phyloP scores from a whole-genome alignment of 225 moss, liverwort and hornwort genomes.

The Takakia lepidozioides region DNA sequence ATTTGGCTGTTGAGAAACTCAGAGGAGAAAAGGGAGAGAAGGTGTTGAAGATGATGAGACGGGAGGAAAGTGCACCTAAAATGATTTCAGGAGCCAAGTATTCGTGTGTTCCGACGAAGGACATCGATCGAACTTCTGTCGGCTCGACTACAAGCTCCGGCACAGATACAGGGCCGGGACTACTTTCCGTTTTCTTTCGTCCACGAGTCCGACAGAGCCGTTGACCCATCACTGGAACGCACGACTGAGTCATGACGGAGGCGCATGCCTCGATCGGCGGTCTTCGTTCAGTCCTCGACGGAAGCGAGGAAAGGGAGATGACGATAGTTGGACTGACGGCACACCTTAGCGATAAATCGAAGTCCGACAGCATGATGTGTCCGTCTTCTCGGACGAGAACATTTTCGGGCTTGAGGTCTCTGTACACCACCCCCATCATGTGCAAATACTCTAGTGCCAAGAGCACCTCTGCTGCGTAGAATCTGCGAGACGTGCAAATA shows the following conservation, averaged over 20 bases:
- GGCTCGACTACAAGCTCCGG: constrained; percentile 97
- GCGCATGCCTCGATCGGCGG: constrained; percentile 30
- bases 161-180: constrained; percentile 22
- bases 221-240: constrained; percentile 58
- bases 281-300: constrained; percentile 21
- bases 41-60: no score
- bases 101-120: constrained; percentile 95
- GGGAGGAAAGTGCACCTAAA: constrained; percentile 14
- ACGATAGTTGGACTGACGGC: constrained; percentile 73
- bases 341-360: constrained; percentile 81
- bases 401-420: constrained; percentile 92
- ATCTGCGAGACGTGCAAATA: no score
- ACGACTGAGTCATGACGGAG: constrained; percentile 34
- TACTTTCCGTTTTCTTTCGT: constrained; percentile 21
- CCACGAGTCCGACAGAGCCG: constrained; percentile 31
- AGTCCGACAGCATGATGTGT: constrained; percentile 98
- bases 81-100: constrained; percentile 96
- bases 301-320: constrained; percentile 18
- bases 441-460: constrained; percentile 90
- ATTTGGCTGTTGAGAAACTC: no score
- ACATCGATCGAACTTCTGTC: constrained; percentile 91
- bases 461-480: constrained; percentile 88
- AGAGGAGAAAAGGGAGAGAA: no score
- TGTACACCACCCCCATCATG: constrained; percentile 99
- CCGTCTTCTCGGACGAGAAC: constrained; percentile 93